Conservation (phyloP, 2,329 filamentous ascomycete genomes). For the Delphinella strobiligena region DNA sequence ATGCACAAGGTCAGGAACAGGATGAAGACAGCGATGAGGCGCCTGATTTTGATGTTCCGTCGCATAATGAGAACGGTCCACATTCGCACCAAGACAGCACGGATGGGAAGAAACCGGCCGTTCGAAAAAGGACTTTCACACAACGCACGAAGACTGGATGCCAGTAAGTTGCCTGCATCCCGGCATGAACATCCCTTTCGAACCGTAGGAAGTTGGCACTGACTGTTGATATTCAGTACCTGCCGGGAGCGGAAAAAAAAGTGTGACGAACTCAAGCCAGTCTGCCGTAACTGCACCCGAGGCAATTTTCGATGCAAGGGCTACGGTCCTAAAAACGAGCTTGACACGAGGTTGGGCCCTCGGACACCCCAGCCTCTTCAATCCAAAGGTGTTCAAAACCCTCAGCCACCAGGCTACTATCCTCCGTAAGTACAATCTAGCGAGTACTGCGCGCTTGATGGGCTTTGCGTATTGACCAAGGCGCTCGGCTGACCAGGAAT, state of each 20-base stretch:
- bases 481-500: no score
- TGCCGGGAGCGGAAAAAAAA: conserved; percentile 93
- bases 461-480: no score
- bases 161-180: conserved; percentile 39
- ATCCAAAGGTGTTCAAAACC: conserved; percentile 1
- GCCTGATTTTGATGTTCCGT: no score
- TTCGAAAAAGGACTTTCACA: conserved; percentile 67
- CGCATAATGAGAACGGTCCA: conserved; percentile 3
- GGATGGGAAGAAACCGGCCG: conserved; percentile 2
- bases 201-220: no score
- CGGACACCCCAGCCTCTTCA: background rate
- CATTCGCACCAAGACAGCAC: conserved; percentile 2
- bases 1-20: background rate
- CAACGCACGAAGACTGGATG: conserved; percentile 94
- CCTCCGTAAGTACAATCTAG: background rate
- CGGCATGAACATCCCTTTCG: no score
- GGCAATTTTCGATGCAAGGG: conserved; percentile 87
- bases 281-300: conserved; percentile 83
- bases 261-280: conserved; percentile 86
- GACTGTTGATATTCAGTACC: conserved; percentile 40
- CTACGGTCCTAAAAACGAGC: conserved; percentile 44
- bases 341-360: conserved; percentile 1
- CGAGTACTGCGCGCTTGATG: background rate
- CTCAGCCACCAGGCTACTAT: background rate
- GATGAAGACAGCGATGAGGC: conserved; percentile 1